These are phyloP conservation scores for Penicillium sp. DNA, from an alignment of 2,329 filamentous ascomycete species.

Conservation along the genomic window DNA sequence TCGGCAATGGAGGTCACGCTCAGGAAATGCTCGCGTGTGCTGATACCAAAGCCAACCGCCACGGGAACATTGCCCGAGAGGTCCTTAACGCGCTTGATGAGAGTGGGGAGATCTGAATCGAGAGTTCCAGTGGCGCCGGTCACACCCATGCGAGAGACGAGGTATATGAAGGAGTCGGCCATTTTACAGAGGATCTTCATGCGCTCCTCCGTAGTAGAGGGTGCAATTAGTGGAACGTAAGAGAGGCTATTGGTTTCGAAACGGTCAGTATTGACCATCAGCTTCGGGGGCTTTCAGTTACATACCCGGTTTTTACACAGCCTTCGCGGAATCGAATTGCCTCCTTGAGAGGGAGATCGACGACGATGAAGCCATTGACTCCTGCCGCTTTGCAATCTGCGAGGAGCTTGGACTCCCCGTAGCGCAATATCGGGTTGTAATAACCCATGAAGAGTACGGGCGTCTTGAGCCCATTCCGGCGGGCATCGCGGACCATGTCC, in stretches of 20 bases:
- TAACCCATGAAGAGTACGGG: constrained; percentile 95
- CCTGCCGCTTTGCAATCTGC: constrained; percentile 64
- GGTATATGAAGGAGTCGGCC: constrained; percentile 95
- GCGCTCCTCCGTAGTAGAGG: constrained; percentile 78
- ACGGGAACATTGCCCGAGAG: constrained; percentile 82
- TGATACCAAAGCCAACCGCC: constrained; percentile 90
- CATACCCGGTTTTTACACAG: constrained; percentile 71
- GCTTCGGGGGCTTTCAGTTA: neutral
- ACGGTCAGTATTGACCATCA: no score
- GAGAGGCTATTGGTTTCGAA: constrained; percentile 58
- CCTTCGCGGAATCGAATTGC: constrained; percentile 70
- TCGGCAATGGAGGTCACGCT: constrained; percentile 77
- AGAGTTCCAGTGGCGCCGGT: constrained; percentile 82
- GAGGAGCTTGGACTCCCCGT: constrained; percentile 82
- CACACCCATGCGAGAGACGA: constrained; percentile 91
- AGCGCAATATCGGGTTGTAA: constrained; percentile 88
- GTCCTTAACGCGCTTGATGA: constrained; percentile 77
- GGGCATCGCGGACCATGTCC: constrained; percentile 74
- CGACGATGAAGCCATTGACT: constrained; percentile 19
- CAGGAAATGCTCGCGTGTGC: constrained; percentile 84
- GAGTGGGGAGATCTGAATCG: constrained; percentile 69
- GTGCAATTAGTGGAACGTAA: constrained; percentile 89
- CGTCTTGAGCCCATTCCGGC: constrained; percentile 67
- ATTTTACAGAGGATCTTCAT: constrained; percentile 92
- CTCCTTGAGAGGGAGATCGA: constrained; percentile 15